phyloP scores from a whole-genome alignment of 805 yeast species.

The Cyberlindnera amylophila region DNA sequence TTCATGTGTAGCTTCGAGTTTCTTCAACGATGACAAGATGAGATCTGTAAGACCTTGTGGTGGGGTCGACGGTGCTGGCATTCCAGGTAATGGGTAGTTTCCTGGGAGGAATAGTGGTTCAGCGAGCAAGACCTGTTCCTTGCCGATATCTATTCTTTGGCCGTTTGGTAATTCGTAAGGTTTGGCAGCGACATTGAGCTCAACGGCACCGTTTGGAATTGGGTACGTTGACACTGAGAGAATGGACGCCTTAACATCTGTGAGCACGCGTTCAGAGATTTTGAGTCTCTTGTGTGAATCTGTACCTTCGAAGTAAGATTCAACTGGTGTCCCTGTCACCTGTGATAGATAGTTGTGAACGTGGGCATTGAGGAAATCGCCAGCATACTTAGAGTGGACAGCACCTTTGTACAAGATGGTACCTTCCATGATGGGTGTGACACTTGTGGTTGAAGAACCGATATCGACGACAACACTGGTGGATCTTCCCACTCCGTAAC shows the following conservation, averaged over 20 bases:
- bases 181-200: constrained; percentile 33
- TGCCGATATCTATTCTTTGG: constrained; percentile 41
- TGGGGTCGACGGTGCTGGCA: constrained; percentile 12
- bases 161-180: constrained; percentile 62
- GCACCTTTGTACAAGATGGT: constrained; percentile 62
- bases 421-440: constrained; percentile 79
- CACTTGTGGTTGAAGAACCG: constrained; percentile 65
- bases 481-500: constrained; percentile 73
- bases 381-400: constrained; percentile 70
- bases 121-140: constrained; percentile 50
- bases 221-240: constrained; percentile 37
- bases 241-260: constrained; percentile 46
- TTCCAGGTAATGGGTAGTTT: constrained; percentile 40
- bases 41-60: constrained; percentile 34
- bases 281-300: constrained; percentile 37
- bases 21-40: constrained; percentile 39
- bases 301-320: constrained; percentile 26
- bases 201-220: constrained; percentile 31
- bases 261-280: constrained; percentile 37
- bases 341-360: constrained; percentile 44
- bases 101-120: constrained; percentile 74
- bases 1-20: constrained; percentile 38
- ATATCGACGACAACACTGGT: constrained; percentile 79
- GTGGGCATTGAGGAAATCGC: constrained; percentile 75
- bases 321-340: constrained; percentile 21